Base-by-base conservation (phyloP, 2,329 filamentous ascomycete species). In the Coniella vitis region DNA sequence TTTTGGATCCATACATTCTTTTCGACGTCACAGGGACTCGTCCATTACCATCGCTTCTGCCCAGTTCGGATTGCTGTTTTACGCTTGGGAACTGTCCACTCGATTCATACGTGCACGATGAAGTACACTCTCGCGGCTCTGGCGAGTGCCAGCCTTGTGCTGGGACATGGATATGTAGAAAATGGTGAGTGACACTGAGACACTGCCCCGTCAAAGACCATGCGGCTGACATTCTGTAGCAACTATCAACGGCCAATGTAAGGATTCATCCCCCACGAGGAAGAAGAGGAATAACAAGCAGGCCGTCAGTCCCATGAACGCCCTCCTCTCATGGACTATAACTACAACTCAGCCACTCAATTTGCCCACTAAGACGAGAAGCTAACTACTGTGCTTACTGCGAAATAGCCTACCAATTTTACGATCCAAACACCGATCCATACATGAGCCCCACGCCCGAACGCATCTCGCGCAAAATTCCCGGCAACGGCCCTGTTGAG, bases 361-460 rank as follows among this genome's bases (percentile, higher is more conserved):
- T n/a, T n/a, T n/a, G n/a, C n/a, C n/a, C n/a, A n/a, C n/a, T n/a
- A n/a, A n/a, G n/a, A n/a, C n/a, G n/a, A n/a, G n/a, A n/a, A n/a
- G n/a, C n/a, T n/a, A n/a, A n/a, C n/a, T n/a, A n/a, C n/a, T n/a
- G n/a, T n/a, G n/a, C n/a, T n/a, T n/a, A n/a, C n/a, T n/a, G n/a
- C n/a, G 25, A 29, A 41, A 16, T n/a, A 41, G 38, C 38, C 8
- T 41, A 41, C 22, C 22, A 14, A 20, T 9, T 21, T n/a, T 21
- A 14, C 16, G 2, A 20, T 35, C 44, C 29, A 13, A 21, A 45
- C 13, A 36, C 31, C 8, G 32, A 45, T 16, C 46, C 38, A 3
- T 48, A 48, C 32, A 22, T n/a, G 4, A 22, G 35, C 10, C 48
- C 49, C 32, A 32, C 63, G 1, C 38, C 38, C 9, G 38, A 42